A percentile compares a stretch with the other conserved stretches of the same genome.
Evolutionary conservation across 192 early-diverging fungal genomes (phyloP).

Genomic region (Umbelopsis vinacea): DNA sequence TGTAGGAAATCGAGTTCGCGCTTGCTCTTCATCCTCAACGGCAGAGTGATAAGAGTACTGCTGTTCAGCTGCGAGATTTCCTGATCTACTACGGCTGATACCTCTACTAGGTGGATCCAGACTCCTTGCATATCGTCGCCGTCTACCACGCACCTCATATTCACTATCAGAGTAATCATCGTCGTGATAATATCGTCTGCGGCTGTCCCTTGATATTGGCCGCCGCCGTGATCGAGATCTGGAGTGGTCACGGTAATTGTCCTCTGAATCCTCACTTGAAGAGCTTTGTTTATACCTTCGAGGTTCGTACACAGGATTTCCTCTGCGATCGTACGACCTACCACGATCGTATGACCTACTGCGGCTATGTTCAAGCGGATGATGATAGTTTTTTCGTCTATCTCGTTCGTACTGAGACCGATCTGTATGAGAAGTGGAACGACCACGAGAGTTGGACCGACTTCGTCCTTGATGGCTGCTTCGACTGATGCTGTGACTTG

Average conservation of each 20-base stretch:
- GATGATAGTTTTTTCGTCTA: not conserved
- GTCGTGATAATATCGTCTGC: not conserved
- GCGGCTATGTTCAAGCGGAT: not conserved
- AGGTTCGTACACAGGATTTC: not conserved
- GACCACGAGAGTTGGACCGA: constrained; percentile 6
- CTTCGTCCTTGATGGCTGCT: not conserved
- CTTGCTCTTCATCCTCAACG: constrained; percentile 14
- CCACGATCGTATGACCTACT: constrained; percentile 3
- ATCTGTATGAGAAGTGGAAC: not conserved
- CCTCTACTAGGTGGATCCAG: constrained; percentile 7
- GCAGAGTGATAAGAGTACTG: constrained; percentile 4
- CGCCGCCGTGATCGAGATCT: not conserved
- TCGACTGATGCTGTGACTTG: not conserved
- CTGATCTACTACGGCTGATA: constrained; percentile 12
- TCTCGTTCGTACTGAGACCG: not conserved
- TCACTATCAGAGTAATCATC: constrained; percentile 5
- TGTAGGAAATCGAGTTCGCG: no score
- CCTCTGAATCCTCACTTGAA: not conserved
- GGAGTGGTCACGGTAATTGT: not conserved
- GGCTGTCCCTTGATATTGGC: not conserved
- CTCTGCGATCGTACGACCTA: constrained; percentile 6
- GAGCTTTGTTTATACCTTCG: not conserved
- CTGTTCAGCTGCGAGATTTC: not conserved
- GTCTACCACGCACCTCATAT: not conserved
- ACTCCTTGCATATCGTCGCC: constrained; percentile 14